Evolutionary conservation across 371 early-diverging fungal genomes (phyloP).

Genomic region (Actinomortierella ambigua): DNA sequence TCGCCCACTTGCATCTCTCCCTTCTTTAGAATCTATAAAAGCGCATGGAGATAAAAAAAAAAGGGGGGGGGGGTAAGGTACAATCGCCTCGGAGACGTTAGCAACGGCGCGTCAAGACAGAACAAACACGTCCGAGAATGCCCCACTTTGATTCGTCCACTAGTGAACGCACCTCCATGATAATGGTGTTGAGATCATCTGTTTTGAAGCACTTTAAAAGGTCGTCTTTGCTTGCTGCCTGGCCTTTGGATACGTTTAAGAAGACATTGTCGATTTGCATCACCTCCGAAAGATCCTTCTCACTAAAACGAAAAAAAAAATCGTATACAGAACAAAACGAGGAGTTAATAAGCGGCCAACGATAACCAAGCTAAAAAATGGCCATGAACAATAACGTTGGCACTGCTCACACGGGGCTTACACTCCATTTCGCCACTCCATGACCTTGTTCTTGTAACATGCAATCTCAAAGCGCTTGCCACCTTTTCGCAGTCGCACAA

Average conservation of each 20-base stretch:
- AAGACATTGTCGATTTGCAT: conserved; percentile 94
- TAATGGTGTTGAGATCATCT: conserved; percentile 79
- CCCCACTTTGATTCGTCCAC: too few relatives aligned
- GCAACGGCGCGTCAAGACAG: too few relatives aligned
- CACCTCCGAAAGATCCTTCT: conserved; percentile 96
- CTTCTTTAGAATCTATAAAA: conserved; percentile 86
- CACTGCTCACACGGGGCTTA: conserved; percentile 50
- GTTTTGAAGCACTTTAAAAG: conserved; percentile 89
- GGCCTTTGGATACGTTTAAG: conserved; percentile 96
- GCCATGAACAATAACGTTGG: background rate
- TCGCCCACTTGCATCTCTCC: conserved; percentile 97
- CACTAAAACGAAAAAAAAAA: conserved; percentile 56
- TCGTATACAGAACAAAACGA: background rate
- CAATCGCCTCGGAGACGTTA: too few relatives aligned
- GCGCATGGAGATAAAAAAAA: too few relatives aligned
- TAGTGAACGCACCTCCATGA: conserved; percentile 69
- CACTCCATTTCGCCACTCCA: conserved; percentile 94
- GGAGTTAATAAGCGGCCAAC: background rate
- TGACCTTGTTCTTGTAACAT: conserved; percentile 98
- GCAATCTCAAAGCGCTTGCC: conserved; percentile 98
- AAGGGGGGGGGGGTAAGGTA: background rate
- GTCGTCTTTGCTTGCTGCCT: conserved; percentile 89
- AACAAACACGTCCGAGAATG: too few relatives aligned
- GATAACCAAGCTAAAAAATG: background rate
- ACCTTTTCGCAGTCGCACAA: conserved; percentile 95